Conservation (phyloP, 768 basidiomycete species). For the Tylopilus plumbeoviolaceoides region DNA sequence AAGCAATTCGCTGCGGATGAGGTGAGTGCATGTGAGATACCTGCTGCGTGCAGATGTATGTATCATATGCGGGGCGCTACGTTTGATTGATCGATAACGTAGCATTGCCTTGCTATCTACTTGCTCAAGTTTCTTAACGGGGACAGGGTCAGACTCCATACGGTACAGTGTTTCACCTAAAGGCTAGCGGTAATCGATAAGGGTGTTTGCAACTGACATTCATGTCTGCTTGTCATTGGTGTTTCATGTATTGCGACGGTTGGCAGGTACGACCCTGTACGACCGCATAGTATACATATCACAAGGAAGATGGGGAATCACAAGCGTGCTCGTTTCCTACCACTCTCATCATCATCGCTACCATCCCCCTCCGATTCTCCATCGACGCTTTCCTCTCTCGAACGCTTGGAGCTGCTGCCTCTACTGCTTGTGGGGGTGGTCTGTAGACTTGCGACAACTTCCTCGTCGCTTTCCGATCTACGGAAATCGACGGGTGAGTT, state of each 20-base stretch:
- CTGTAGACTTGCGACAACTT: conserved; percentile 21
- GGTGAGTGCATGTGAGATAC: conserved; percentile 77
- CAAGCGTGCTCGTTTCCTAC: conserved; percentile 13
- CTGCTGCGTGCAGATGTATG: conserved; percentile 47
- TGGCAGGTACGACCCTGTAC: neutral
- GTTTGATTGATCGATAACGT: neutral
- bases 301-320: neutral
- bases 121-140: neutral
- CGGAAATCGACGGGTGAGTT: neutral
- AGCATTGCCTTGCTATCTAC: too few relatives aligned
- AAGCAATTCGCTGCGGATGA: conserved; percentile 68
- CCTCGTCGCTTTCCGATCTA: conserved; percentile 25
- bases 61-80: neutral
- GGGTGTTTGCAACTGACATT: neutral
- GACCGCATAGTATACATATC: neutral
- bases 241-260: neutral
- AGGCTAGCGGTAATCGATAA: neutral
- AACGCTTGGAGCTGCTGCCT: conserved; percentile 14
- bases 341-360: neutral
- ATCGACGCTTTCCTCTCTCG: conserved; percentile 7
- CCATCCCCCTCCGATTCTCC: conserved; percentile 1
- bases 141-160: neutral
- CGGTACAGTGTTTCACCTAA: neutral
- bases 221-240: neutral
- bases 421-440: conserved; percentile 22